Conservation (phyloP, 2,329 filamentous ascomycete species). For the Balansia obtecta region DNA sequence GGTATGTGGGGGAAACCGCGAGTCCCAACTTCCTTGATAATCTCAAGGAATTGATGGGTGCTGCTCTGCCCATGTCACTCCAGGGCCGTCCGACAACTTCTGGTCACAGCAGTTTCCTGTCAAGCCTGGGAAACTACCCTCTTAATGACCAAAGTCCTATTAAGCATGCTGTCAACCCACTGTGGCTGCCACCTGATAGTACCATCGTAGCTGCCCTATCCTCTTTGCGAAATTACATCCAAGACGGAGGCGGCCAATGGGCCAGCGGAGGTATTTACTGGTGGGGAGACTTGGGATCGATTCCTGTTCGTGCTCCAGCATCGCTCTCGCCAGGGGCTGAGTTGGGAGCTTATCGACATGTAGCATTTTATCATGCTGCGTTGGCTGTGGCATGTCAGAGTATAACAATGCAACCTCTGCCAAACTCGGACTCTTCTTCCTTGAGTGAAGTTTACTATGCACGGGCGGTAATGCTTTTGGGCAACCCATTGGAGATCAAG, state of each 20-base stretch:
- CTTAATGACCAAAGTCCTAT: conserved; percentile 33
- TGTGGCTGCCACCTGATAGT: conserved; percentile 23
- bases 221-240: conserved; percentile 30
- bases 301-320: conserved; percentile 15
- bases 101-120: conserved; percentile 20
- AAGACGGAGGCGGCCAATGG: conserved; percentile 30
- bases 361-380: conserved; percentile 33
- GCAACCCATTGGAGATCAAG: conserved; percentile 33
- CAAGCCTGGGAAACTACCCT: conserved; percentile 31
- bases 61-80: conserved; percentile 5
- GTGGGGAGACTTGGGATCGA: conserved; percentile 29
- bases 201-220: conserved; percentile 27
- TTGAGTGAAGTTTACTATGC: conserved; percentile 33
- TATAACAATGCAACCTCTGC: conserved; percentile 4
- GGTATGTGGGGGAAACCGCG: conserved; percentile 37
- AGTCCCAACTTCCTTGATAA: conserved; percentile 37
- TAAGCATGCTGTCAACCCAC: conserved; percentile 25
- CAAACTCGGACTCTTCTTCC: conserved; percentile 16
- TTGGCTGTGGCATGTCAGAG: conserved; percentile 26
- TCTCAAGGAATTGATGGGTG: conserved; percentile 33
- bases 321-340: conserved; percentile 12
- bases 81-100: conserved; percentile 1
- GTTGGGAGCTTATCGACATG: conserved; percentile 19
- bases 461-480: conserved; percentile 29
- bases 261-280: conserved; percentile 35